phyloP scores from a whole-genome alignment of 768 basidiomycete species.

The Royoungia palumana region DNA sequence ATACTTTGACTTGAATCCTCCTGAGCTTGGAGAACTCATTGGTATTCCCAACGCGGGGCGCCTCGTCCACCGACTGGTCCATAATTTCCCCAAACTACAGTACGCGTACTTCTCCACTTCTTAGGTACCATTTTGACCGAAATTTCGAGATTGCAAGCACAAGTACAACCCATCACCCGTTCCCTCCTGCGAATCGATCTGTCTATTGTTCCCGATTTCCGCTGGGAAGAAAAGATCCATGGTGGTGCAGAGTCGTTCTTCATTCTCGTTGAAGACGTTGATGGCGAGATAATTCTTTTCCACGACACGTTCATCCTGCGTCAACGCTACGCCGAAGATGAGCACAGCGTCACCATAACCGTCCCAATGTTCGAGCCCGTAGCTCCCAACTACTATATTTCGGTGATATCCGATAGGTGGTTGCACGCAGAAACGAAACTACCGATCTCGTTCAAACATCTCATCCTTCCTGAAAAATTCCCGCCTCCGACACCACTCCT shows the following conservation, averaged over 20 bases:
- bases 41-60: constrained; percentile 92
- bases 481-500: constrained; percentile 89
- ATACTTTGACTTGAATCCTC: constrained; percentile 89
- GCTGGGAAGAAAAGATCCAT: constrained; percentile 95
- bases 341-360: constrained; percentile 91
- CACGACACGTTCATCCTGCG: constrained; percentile 91
- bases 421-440: constrained; percentile 91
- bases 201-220: constrained; percentile 95
- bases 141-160: constrained; percentile 71
- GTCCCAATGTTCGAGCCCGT: constrained; percentile 97
- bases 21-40: constrained; percentile 93
- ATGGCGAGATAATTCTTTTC: constrained; percentile 95
- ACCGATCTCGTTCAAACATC: constrained; percentile 96
- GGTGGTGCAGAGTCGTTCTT: constrained; percentile 86
- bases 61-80: constrained; percentile 88
- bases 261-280: constrained; percentile 94
- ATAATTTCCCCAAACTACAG: constrained; percentile 95
- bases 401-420: constrained; percentile 93
- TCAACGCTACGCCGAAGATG: constrained; percentile 87
- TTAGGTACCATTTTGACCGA: background rate
- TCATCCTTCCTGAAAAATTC: constrained; percentile 96
- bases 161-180: constrained; percentile 95
- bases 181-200: constrained; percentile 89
- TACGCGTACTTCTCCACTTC: constrained; percentile 33
- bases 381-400: constrained; percentile 98